Base-by-base conservation (phyloP, 2,329 filamentous ascomycete genomes). In the Coniochaeta ligniaria region DNA sequence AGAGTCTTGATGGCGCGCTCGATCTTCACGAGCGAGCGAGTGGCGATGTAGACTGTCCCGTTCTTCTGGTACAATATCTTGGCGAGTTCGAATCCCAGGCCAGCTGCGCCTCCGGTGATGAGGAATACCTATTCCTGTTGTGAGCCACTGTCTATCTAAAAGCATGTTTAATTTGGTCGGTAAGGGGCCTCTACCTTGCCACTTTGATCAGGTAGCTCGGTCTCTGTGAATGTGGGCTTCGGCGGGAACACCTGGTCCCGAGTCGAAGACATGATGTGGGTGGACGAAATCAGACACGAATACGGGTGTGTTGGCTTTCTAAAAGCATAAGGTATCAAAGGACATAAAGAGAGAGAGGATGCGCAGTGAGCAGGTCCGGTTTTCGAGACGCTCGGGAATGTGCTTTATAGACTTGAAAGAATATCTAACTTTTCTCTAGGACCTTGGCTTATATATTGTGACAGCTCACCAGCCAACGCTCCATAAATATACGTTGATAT, bases 51-150 rank as follows among this genome's bases (percentile, higher is more conserved):
- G 43, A 84, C 76, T 3, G 73, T 81, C 28, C 71, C 81, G 60
- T 80, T 77, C 22, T 74, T 75, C 4, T 70, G 66, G 68, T 84
- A 85, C 6, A 85, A 74, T 4, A 83, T 76, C 47, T 74, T 75
- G 54, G 70, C 6, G 83, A 41, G 71, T 65, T 82, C 79, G 52
- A 76, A 73, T 11, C 81, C 81, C 7, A 83, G 71, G 11, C 69
- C 69, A 0, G 63, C 61, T 12, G 65, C 66, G 28, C 63, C 63
- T n/a, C 69, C 67, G 1, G 82, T 84, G 6, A 85, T 75, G 45
- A 84, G 76, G 60, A 67, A 68, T 5, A 71, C 67, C 58, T 64
- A 58, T 65, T 14, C 58, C n/a, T 3, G 17, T 41, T 17, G 38
- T 41, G 16, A 41, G 38, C 38, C 17, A 2, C 38, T n/a, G 16